Evolutionary conservation across 345 rosid genomes (phyloP), one percentile per base, ranked within the genome.

Genomic region (Stellera chamaejasme): DNA sequence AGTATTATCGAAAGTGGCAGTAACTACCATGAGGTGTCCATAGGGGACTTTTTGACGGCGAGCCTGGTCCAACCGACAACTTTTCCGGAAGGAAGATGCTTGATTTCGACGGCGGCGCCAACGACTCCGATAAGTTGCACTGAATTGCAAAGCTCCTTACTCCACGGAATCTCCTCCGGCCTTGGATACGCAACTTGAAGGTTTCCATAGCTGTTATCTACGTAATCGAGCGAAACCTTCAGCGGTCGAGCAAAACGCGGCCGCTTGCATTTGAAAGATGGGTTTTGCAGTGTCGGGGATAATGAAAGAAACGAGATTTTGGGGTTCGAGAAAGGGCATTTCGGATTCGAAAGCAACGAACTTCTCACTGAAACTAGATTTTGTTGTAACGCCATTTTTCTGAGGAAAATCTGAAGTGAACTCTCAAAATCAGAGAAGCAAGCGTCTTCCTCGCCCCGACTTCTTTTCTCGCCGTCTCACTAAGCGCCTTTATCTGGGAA

Each of bases 51-150:
- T 63, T 58, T 67, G 53, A 83, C 72, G 42, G 69, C 82, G 13
- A 80, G 78, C 32, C 80, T 76, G 11, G 90, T 78, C 85, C 85
- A 74, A 13, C 84, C 86, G 44, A 83, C 62, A 52, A 68, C 74
- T 65, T 80, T 83, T 1, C 82, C 84, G 15, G 82, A 80, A 28
- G 86, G 66, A 10, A 83, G 71, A 56, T 76, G 67, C 68, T 69
- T 78, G 65, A 75, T 72, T 64, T 83, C 86, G 5, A 83, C 75
- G 10, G 82, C 64, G 19, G 62, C 28, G 6, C 82, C 83, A 25
- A 80, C 84, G 43, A 51, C 48, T 13, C 90, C 86, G 50, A 83
- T 72, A 51, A 83, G 86, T 48, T 78, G 72, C 28, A 80, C 82
- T 26, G 75, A 27, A 59, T 80, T 80, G 56, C 74, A 61, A 56